Evolutionary conservation across 2,329 filamentous ascomycete genomes (phyloP).

Genomic region (Xylaria arbuscula): DNA sequence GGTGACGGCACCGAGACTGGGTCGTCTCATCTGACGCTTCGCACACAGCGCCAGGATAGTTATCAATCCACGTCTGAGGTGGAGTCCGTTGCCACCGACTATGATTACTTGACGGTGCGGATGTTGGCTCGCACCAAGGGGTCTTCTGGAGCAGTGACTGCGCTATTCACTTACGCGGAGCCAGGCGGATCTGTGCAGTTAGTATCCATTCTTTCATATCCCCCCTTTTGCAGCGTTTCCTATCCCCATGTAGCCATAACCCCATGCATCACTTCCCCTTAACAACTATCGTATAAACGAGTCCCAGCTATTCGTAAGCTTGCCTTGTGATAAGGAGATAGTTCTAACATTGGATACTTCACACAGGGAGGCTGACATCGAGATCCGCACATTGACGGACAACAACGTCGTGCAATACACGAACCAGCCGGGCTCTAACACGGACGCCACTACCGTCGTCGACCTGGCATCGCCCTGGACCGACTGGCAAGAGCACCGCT

Average conservation of each 20-base stretch:
- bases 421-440: conserved; percentile 66
- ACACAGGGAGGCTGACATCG: conserved; percentile 61
- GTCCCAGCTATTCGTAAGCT: not conserved
- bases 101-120: conserved; percentile 54
- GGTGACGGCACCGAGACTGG: conserved; percentile 51
- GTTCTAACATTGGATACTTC: conserved; percentile 2
- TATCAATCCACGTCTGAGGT: conserved; percentile 65
- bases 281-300: not conserved
- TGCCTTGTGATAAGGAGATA: not conserved
- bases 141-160: conserved; percentile 59
- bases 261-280: not conserved
- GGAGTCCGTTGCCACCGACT: conserved; percentile 52
- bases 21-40: conserved; percentile 59
- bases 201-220: not conserved
- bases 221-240: not conserved
- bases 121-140: conserved; percentile 63
- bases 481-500: conserved; percentile 60
- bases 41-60: conserved; percentile 56
- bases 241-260: not conserved
- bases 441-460: conserved; percentile 58
- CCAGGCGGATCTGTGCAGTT: conserved; percentile 54
- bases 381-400: conserved; percentile 62
- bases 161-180: conserved; percentile 64
- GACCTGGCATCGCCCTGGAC: conserved; percentile 61
- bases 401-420: conserved; percentile 64